Conservation (phyloP, 495 filamentous ascomycete genomes). For the Saxophila tyrrhenica region DNA sequence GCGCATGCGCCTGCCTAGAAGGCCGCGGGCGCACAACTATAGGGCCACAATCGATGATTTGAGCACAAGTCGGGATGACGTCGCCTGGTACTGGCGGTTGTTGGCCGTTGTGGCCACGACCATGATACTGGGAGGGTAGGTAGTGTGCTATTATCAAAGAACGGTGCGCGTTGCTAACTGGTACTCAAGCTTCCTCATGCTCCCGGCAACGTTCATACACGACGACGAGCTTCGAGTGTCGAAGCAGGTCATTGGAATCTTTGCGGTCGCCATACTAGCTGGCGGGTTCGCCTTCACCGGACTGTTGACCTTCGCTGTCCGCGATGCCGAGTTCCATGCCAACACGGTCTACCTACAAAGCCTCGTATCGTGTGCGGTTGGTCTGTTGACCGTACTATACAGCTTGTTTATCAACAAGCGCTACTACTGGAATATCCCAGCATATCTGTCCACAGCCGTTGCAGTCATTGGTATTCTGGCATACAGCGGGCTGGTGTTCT, state of each 20-base stretch:
- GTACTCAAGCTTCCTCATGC: conserved; percentile 25
- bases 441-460: conserved; percentile 22
- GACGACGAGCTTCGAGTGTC: conserved; percentile 23
- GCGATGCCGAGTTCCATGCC: conserved; percentile 25
- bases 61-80: conserved; percentile 5
- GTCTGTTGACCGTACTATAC: conserved; percentile 31
- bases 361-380: conserved; percentile 25
- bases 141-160: neutral
- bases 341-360: conserved; percentile 28
- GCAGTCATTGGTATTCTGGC: conserved; percentile 22
- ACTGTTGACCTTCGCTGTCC: conserved; percentile 28
- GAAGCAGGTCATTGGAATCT: conserved; percentile 25
- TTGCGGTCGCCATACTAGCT: conserved; percentile 28
- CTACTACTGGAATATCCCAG: conserved; percentile 22
- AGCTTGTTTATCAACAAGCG: conserved; percentile 25
- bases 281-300: conserved; percentile 30
- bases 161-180: neutral
- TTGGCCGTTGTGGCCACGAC: conserved; percentile 24
- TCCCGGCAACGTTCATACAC: conserved; percentile 27
- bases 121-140: conserved; percentile 29
- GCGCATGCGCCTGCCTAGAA: conserved; percentile 9
- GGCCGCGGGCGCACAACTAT: conserved; percentile 14
- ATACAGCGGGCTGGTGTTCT: conserved; percentile 28
- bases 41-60: conserved; percentile 6
- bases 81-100: conserved; percentile 29